phyloP scores from a whole-genome alignment of 495 filamentous ascomycete species.

The Jackrogersella minutella region DNA sequence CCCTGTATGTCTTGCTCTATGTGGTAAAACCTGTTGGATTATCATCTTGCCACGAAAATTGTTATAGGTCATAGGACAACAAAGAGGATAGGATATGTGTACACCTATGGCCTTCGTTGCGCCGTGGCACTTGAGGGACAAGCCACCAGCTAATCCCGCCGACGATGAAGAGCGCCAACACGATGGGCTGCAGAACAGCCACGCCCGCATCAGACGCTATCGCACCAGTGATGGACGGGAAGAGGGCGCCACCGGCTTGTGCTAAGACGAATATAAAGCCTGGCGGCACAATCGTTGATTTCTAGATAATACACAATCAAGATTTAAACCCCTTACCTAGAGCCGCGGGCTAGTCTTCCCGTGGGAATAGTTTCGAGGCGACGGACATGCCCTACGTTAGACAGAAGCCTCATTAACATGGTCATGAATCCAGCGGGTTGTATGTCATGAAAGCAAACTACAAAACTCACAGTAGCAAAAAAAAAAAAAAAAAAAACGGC shows the following conservation, averaged over 20 bases:
- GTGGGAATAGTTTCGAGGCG: conserved; percentile 51
- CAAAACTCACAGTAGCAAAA: conserved; percentile 53
- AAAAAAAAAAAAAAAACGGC: no score
- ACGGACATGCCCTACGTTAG: conserved; percentile 48
- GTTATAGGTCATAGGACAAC: not conserved
- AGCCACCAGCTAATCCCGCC: conserved; percentile 56
- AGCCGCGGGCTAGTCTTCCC: conserved; percentile 51
- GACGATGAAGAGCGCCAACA: conserved; percentile 55
- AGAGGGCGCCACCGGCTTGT: conserved; percentile 59
- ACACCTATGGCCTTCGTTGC: conserved; percentile 30
- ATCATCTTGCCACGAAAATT: no score
- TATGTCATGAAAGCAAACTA: not conserved
- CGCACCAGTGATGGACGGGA: conserved; percentile 60
- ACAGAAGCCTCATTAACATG: not conserved
- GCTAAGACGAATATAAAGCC: conserved; percentile 58
- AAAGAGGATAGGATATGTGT: not conserved
- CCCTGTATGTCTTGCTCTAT: no score
- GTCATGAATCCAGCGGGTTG: not conserved
- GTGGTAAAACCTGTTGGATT: not conserved
- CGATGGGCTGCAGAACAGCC: conserved; percentile 59
- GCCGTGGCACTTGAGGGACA: conserved; percentile 48
- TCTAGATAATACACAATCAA: not conserved
- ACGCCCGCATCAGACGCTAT: conserved; percentile 57
- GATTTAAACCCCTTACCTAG: conserved; percentile 31
- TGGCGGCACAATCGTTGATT: conserved; percentile 16